Evolutionary conservation across 768 basidiomycete genomes (phyloP).

Genomic region (Ramaria sp.): DNA sequence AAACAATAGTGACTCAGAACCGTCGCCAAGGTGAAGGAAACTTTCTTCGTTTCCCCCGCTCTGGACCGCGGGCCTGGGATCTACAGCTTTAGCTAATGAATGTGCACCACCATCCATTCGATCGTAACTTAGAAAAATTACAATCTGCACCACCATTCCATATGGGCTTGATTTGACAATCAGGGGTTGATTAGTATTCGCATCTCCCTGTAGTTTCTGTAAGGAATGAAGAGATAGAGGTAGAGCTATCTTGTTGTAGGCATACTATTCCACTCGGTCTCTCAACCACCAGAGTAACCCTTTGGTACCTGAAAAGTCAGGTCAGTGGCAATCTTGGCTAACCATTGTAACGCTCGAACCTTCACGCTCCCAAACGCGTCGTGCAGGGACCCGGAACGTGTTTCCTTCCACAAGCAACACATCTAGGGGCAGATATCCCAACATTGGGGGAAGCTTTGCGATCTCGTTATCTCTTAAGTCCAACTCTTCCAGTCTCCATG

Average conservation of each 20-base stretch:
- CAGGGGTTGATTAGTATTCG: background rate
- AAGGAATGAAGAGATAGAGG: too few relatives aligned
- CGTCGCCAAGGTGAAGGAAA: background rate
- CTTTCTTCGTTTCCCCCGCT: too few relatives aligned
- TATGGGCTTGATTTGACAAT: background rate
- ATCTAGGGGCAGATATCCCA: constrained; percentile 69
- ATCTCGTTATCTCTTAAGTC: constrained; percentile 80
- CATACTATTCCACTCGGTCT: constrained; percentile 50
- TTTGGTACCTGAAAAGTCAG: constrained; percentile 38
- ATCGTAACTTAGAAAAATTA: too few relatives aligned
- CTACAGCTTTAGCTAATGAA: background rate
- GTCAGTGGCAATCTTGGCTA: background rate
- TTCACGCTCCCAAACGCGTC: constrained; percentile 79
- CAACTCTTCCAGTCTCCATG: constrained; percentile 73
- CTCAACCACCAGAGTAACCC: constrained; percentile 71
- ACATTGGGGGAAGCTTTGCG: constrained; percentile 50
- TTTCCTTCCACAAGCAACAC: constrained; percentile 82
- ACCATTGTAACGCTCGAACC: constrained; percentile 19
- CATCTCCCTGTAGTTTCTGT: background rate
- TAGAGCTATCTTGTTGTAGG: background rate
- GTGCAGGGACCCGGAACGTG: constrained; percentile 67
- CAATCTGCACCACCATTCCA: background rate
- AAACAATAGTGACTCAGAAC: background rate
- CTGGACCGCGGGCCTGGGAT: background rate
- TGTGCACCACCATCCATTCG: background rate